These are phyloP conservation scores for Monosporascus sp. DNA, from an alignment of 2,329 filamentous ascomycete genomes.

Conservation along the genomic window DNA sequence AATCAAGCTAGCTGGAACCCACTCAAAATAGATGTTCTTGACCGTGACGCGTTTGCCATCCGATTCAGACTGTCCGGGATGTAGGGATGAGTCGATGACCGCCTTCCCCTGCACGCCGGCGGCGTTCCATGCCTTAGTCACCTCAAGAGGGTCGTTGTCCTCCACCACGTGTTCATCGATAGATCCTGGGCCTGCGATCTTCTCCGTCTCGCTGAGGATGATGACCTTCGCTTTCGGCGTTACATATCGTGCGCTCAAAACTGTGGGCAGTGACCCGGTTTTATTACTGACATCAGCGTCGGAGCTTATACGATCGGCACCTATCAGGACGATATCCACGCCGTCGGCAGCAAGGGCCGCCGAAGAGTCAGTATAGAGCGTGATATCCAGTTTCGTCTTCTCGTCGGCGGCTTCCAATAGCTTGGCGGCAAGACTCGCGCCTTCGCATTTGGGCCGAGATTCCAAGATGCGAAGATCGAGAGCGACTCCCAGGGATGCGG, in stretches of 20 bases:
- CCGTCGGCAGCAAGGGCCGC: conserved; percentile 45
- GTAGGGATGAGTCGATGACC: conserved; percentile 7
- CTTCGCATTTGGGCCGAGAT: conserved; percentile 62
- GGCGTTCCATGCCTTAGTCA: conserved; percentile 41
- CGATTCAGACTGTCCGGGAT: neutral
- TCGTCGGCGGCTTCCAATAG: conserved; percentile 21
- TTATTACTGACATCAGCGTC: conserved; percentile 61
- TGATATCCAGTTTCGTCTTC: conserved; percentile 26
- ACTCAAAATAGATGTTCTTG: conserved; percentile 55
- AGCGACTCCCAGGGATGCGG: conserved; percentile 26
- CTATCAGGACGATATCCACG: conserved; percentile 56
- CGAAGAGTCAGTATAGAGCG: conserved; percentile 55
- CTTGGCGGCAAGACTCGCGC: conserved; percentile 48
- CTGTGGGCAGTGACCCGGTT: conserved; percentile 54
- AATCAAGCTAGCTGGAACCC: conserved; percentile 46
- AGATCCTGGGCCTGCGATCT: conserved; percentile 45
- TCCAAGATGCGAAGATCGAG: conserved; percentile 58
- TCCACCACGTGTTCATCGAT: conserved; percentile 40
- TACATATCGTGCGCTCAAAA: conserved; percentile 47
- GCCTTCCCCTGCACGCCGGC: conserved; percentile 14
- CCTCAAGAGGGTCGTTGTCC: conserved; percentile 46
- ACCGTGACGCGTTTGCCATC: conserved; percentile 25
- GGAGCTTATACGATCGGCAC: conserved; percentile 56
- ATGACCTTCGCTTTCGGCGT: conserved; percentile 42
- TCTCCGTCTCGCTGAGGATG: conserved; percentile 55